These are phyloP conservation scores for Diplosphaera chodatii DNA, from an alignment of 139 green algal genomes.

Conservation along the genomic window DNA sequence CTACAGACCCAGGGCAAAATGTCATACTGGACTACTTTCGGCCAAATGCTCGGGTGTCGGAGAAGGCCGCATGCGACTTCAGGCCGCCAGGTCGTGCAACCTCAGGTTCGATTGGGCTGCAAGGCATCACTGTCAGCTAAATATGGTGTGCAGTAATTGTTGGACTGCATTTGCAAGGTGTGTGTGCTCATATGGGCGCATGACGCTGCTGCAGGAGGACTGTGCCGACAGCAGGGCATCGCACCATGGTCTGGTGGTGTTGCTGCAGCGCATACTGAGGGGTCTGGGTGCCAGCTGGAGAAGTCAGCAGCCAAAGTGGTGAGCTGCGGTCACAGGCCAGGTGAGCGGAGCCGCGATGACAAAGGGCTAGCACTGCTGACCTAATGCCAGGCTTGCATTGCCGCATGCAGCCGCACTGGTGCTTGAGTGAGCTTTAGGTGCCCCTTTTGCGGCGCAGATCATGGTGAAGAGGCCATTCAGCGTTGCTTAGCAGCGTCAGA, in stretches of 20 bases:
- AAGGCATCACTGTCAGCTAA: too few species aligned
- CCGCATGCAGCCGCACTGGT: too few species aligned
- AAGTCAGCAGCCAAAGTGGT: neutral
- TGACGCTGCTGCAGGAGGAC: too few species aligned
- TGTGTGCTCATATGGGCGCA: too few species aligned
- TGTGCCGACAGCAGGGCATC: too few species aligned
- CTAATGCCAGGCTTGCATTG: too few species aligned
- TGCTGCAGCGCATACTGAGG: conserved; percentile 4
- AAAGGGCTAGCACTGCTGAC: too few species aligned
- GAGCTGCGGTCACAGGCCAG: neutral
- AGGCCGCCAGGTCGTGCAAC: neutral
- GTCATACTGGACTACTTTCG: neutral
- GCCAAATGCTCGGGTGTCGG: neutral
- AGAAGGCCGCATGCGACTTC: neutral
- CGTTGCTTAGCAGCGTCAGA: neutral
- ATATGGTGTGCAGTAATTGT: too few species aligned
- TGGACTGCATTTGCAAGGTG: too few species aligned
- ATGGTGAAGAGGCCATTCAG: neutral
- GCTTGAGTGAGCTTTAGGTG: too few species aligned
- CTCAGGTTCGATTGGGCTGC: neutral
- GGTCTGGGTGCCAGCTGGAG: conserved; percentile 17
- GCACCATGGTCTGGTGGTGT: neutral
- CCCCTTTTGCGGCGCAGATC: too few species aligned
- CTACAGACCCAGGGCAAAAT: neutral
- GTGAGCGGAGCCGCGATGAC: neutral